A percentile compares a stretch with the other conserved stretches of the same genome.
Evolutionary conservation across 1,284 basidiomycete genomes (phyloP).

Genomic region (Trametes sp.): DNA sequence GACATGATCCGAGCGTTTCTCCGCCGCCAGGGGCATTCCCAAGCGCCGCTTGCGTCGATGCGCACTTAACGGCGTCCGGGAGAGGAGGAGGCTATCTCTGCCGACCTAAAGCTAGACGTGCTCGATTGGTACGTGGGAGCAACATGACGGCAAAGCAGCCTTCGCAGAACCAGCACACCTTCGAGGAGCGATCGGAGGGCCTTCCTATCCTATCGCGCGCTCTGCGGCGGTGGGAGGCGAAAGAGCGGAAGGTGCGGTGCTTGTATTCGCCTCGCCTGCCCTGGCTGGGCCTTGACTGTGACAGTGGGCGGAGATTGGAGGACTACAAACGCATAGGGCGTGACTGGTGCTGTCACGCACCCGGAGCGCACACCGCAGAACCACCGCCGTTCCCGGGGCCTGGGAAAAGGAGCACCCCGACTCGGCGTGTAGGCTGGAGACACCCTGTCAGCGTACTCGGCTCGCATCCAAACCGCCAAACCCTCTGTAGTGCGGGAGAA

Average conservation of each 20-base stretch:
- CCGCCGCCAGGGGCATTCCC: slow-evolving; percentile 19
- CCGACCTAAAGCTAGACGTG: slow-evolving; percentile 6
- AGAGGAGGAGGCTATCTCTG: slow-evolving; percentile 14
- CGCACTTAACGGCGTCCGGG: slow-evolving; percentile 10
- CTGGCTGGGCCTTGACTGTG: slow-evolving; percentile 17
- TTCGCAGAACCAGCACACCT: not conserved
- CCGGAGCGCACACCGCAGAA: slow-evolving; percentile 4
- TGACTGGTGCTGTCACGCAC: slow-evolving; percentile 23
- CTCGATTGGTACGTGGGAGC: slow-evolving; percentile 20
- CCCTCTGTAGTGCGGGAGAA: not conserved
- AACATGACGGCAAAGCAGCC: slow-evolving; percentile 8
- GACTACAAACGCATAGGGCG: slow-evolving; percentile 10
- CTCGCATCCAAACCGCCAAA: not conserved
- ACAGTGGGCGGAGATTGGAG: slow-evolving; percentile 25
- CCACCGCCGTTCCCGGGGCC: not conserved
- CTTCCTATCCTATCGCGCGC: slow-evolving; percentile 5
- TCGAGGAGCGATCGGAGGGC: slow-evolving; percentile 7
- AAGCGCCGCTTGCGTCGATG: slow-evolving; percentile 12
- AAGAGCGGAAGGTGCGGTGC: slow-evolving; percentile 24
- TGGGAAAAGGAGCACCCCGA: not conserved
- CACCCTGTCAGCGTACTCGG: slow-evolving; percentile 4
- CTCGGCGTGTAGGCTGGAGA: not conserved
- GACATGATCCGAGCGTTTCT: slow-evolving; percentile 25
- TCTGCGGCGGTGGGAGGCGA: slow-evolving; percentile 14
- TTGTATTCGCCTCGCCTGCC: slow-evolving; percentile 21